phyloP scores from a whole-genome alignment of 169 alveolate species.

The Condylostoma magnum region DNA sequence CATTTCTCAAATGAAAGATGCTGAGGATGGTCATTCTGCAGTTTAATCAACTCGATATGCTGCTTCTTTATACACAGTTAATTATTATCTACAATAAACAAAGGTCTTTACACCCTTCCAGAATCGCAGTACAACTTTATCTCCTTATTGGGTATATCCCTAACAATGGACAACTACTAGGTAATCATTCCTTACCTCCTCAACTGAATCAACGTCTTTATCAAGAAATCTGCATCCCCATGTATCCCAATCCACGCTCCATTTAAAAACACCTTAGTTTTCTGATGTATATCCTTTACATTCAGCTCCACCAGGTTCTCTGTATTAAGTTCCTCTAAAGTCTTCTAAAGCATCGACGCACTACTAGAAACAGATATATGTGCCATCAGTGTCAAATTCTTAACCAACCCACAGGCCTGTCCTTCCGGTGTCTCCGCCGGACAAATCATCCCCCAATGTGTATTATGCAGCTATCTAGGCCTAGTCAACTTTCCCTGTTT shows the following conservation, averaged over 20 bases:
- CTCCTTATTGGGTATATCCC: conserved; percentile 90
- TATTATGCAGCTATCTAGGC: conserved; percentile 99
- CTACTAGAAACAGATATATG: conserved; percentile 95
- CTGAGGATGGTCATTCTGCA: conserved; percentile 38
- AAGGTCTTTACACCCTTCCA: conserved; percentile 99
- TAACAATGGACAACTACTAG: conserved; percentile 94
- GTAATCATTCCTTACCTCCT: conserved; percentile 92
- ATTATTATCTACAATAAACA: conserved; percentile 93
- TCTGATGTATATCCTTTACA: conserved; percentile 80
- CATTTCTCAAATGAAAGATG: conserved; percentile 80
- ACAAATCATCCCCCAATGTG: conserved; percentile 99
- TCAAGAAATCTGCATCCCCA: conserved; percentile 90
- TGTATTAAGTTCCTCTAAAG: conserved; percentile 89
- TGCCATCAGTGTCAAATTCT: conserved; percentile 98
- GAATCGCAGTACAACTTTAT: conserved; percentile 97
- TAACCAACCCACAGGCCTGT: conserved; percentile 99
- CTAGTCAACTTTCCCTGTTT: conserved; percentile 98
- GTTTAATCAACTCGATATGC: conserved; percentile 67
- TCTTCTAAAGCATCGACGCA: conserved; percentile 79
- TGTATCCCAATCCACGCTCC: conserved; percentile 97
- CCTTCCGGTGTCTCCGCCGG: conserved; percentile 99
- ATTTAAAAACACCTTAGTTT: conserved; percentile 93
- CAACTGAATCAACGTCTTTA: conserved; percentile 79
- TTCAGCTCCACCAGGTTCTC: conserved; percentile 47
- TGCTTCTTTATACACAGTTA: conserved; percentile 78